Base-by-base conservation (phyloP, 306 rosid genomes). In the Gastrolobium bilobum region DNA sequence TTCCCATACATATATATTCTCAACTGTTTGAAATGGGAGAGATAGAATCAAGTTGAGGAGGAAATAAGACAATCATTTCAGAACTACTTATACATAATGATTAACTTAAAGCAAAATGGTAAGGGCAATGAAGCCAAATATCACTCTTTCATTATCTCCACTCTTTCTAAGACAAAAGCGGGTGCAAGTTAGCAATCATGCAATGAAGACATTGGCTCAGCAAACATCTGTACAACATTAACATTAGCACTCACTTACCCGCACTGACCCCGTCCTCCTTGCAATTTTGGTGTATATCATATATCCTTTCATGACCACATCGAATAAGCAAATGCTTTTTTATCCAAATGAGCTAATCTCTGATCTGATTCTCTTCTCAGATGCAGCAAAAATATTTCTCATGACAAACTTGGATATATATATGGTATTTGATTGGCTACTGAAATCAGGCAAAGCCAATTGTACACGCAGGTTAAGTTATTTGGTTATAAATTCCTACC, bases 141-240 rank as follows among this genome's bases (percentile, higher is more conserved):
- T 38, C 46, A 71, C 50, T 51, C 40, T 81, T 74, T 78, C 77
- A 80, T 75, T 62, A 73, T 81, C 77, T 76, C 80, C 72, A 67
- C 51, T 72, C 75, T 67, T 75, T 71, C 76, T 65, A 78, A 75
- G 39, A 35, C 68, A 86, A 20, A 76, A 61, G 71, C 51, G 73
- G 70, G 38, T 58, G 38, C 81, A 60, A 83, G 44, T 76, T 59
- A 69, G 81, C 83, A 87, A 80, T 80, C 64, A 86, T 67, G 80
- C 72, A 78, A 58, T 56, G 47, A 61, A 78, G 39, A 73, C 73
- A 75, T 60, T 60, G 60, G 77, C 78, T 57, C 72, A 68, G 20
- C 6, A 79, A 54, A 84, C 34, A 47, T 71, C 80, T 89, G 86
- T 88, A 91, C 97, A 91, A 86, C 73, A 77, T 53, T 50, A 52